Evolutionary conservation across 2,329 filamentous ascomycete genomes (phyloP).

Genomic region (Arthroderma uncinatum): DNA sequence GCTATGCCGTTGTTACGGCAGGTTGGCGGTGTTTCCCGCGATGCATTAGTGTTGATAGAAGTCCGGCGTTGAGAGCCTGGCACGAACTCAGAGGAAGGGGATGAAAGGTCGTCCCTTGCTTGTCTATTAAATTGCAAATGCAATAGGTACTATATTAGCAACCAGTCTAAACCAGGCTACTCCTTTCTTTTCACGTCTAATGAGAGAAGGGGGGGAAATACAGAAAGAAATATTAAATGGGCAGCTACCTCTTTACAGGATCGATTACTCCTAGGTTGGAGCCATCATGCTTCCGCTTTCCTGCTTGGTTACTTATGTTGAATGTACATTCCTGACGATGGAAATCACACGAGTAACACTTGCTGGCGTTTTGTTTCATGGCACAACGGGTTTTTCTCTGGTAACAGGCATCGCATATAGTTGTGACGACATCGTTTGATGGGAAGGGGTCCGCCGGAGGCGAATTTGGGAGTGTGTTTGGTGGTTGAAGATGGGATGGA

Average conservation of each 20-base stretch:
- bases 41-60: background rate
- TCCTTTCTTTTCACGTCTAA: background rate
- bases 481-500: background rate
- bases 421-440: slow-evolving; percentile 10
- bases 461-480: background rate
- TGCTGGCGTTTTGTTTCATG: slow-evolving; percentile 35
- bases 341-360: slow-evolving; percentile 36
- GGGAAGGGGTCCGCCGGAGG: background rate
- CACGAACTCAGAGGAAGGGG: background rate
- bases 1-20: slow-evolving; percentile 35
- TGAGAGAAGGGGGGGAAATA: background rate
- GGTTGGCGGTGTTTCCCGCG: slow-evolving; percentile 13
- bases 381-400: slow-evolving; percentile 34
- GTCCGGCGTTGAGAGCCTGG: background rate
- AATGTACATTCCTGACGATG: slow-evolving; percentile 37
- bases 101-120: slow-evolving; percentile 1
- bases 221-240: background rate
- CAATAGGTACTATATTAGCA: background rate
- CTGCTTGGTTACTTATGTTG: slow-evolving; percentile 23
- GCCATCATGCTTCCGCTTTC: slow-evolving; percentile 34
- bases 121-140: slow-evolving; percentile 8
- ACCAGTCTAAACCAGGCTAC: background rate
- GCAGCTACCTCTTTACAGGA: slow-evolving; percentile 28
- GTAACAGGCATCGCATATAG: slow-evolving; percentile 34
- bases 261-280: slow-evolving; percentile 20